Conservation (phyloP, 2,329 filamentous ascomycete species). For the Cercospora sp. region DNA sequence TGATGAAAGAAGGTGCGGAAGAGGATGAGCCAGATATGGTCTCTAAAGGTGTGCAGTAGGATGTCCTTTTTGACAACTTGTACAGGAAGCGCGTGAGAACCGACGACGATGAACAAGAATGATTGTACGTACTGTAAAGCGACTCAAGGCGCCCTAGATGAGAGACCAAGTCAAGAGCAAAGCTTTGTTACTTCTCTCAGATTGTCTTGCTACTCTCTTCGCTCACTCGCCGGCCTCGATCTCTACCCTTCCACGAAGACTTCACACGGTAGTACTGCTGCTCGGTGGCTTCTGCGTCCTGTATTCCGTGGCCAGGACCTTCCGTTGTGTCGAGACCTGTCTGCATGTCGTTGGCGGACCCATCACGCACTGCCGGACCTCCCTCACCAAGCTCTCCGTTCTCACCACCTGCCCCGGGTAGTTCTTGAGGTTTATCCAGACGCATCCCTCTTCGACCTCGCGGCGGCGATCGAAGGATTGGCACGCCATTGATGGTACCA, state of each 20-base stretch:
- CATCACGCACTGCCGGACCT: background rate
- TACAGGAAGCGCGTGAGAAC: background rate
- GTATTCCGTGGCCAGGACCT: background rate
- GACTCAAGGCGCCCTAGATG: background rate
- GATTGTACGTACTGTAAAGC: background rate
- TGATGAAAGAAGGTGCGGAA: constrained; percentile 20
- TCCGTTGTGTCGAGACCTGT: background rate
- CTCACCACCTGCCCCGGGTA: background rate
- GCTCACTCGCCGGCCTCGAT: background rate
- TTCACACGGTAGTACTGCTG: background rate
- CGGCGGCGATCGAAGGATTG: background rate
- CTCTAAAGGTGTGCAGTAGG: constrained; percentile 11
- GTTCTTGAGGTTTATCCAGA: background rate
- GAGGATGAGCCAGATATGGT: constrained; percentile 11
- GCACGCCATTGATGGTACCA: background rate
- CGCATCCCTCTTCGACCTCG: background rate
- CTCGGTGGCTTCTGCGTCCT: background rate
- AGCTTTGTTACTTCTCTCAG: background rate
- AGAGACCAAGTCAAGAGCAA: background rate
- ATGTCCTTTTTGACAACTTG: background rate
- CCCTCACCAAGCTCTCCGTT: background rate
- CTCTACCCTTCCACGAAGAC: background rate
- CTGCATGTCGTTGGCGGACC: background rate
- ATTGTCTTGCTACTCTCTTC: background rate
- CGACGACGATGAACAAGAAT: background rate